phyloP scores from a whole-genome alignment of 2,329 filamentous ascomycete species.

The Calonectria multiphialidica region DNA sequence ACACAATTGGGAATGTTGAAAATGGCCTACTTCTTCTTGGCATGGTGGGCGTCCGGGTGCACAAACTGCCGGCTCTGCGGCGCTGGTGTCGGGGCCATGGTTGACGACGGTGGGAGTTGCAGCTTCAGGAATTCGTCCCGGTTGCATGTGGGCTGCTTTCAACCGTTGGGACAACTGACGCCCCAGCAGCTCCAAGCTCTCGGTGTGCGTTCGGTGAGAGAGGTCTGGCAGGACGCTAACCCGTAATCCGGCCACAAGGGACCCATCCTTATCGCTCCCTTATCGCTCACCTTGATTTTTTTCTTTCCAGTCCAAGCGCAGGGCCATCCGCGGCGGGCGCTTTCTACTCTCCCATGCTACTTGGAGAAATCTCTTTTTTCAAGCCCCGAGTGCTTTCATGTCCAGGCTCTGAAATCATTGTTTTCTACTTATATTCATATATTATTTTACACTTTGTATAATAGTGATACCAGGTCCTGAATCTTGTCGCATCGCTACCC shows the following conservation, averaged over 20 bases:
- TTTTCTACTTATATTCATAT: background rate
- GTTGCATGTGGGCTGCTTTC: conserved; percentile 42
- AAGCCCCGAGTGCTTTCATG: background rate
- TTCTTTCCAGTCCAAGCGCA: conserved; percentile 27
- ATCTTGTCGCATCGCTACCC: background rate
- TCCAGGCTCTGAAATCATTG: background rate
- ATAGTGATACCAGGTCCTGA: background rate
- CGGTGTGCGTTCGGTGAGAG: conserved; percentile 34
- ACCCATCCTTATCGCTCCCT: conserved; percentile 31
- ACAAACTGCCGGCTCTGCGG: conserved; percentile 53
- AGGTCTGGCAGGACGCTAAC: conserved; percentile 35
- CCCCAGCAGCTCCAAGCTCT: conserved; percentile 28
- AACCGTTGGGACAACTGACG: conserved; percentile 40
- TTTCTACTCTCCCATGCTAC: background rate
- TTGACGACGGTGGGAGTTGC: conserved; percentile 38
- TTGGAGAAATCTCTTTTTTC: conserved; percentile 12
- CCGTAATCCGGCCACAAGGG: background rate
- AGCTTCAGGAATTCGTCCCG: conserved; percentile 39
- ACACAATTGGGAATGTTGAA: background rate
- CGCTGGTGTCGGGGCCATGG: conserved; percentile 55
- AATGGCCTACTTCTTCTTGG: conserved; percentile 61
- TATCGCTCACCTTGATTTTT: conserved; percentile 50
- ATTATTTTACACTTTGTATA: background rate
- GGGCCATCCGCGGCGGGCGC: conserved; percentile 19
- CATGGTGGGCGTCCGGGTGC: conserved; percentile 63